Evolutionary conservation across 2,329 filamentous ascomycete species (phyloP), one percentile per base, ranked within the genome.

Genomic region (Botryotinia narcissicola): DNA sequence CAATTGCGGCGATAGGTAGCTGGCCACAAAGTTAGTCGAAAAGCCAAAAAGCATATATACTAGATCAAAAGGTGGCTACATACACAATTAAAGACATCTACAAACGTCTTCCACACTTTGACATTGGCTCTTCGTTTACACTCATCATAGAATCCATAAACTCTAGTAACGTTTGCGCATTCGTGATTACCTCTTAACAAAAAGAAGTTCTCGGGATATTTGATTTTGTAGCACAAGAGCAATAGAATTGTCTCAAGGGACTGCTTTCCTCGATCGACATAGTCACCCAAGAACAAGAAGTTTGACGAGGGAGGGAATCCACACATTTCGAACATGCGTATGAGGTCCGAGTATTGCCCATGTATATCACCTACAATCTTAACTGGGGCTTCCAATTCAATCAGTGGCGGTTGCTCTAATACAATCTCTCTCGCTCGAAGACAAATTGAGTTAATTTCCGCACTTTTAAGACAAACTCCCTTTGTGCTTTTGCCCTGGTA

Each of bases 301-400:
- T 98, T 98, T 57, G 94, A 90, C 75, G 89, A 92, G 2, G 95
- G 95, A 12, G 95, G 95, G 80, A 98, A 98, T 8, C 95, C 95
- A 81, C 95, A 98, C 95, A 98, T 98, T 83, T 98, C 95, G 80
- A 98, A 98, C 88, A 98, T 93, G 76, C 95, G 91, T 80, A 98
- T 97, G 70, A 98, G 85, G 82, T 98, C 95, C 18, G 94, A 97
- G 82, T 97, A 98, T 83, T 98, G 95, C 69, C 95, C 95, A 81
- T 98, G 95, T 22, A 98, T 94, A 81, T 98, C 95, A 69, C 95
- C 95, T 42, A 98, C 96, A 79, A 99, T 97, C 85, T 99, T 99
- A 80, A 99, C 96, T 0, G 96, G 95, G 7, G 96, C 93, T 76
- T 95, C 92, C 63, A 99, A 88, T 83, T 99, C 96, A 73, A 99